Conservation (phyloP, 75 land plant genomes). For the Pseudotsuga menziesii region DNA sequence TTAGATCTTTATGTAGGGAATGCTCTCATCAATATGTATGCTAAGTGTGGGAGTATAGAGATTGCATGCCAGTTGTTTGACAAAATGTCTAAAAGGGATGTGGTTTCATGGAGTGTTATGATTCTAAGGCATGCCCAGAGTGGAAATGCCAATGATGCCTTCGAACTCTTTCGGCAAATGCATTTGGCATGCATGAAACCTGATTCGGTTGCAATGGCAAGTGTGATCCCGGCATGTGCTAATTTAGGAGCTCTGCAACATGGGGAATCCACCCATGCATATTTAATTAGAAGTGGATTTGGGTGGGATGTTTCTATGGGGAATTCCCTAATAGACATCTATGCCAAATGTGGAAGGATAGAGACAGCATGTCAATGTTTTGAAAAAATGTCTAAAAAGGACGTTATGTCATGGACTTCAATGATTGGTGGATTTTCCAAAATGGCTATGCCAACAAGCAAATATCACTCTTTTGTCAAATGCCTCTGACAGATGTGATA, state of each 20-base stretch:
- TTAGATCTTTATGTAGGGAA: conserved; percentile 6
- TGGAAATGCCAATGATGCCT: conserved; percentile 1
- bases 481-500: conserved; percentile 18
- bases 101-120: conserved; percentile 18
- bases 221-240: conserved; percentile 40
- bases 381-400: conserved; percentile 15
- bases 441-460: conserved; percentile 49
- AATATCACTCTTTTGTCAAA: conserved; percentile 36
- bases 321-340: conserved; percentile 39
- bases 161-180: conserved; percentile 23
- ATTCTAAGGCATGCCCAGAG: conserved; percentile 7
- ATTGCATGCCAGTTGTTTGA: conserved; percentile 18
- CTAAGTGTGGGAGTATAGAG: conserved; percentile 7
- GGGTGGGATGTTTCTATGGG: conserved; percentile 22
- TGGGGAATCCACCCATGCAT: conserved; percentile 31
- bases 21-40: conserved; percentile 23
- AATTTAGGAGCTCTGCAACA: conserved; percentile 37
- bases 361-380: conserved; percentile 24
- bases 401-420: conserved; percentile 39
- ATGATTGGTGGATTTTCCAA: conserved; percentile 48
- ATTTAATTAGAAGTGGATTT: conserved; percentile 19
- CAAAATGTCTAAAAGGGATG: conserved; percentile 7
- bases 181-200: conserved; percentile 19
- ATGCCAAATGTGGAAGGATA: conserved; percentile 43
- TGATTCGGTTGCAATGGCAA: conserved; percentile 33